phyloP scores from a whole-genome alignment of 139 green algal genomes.

The Tetradesmus lagerheimii region DNA sequence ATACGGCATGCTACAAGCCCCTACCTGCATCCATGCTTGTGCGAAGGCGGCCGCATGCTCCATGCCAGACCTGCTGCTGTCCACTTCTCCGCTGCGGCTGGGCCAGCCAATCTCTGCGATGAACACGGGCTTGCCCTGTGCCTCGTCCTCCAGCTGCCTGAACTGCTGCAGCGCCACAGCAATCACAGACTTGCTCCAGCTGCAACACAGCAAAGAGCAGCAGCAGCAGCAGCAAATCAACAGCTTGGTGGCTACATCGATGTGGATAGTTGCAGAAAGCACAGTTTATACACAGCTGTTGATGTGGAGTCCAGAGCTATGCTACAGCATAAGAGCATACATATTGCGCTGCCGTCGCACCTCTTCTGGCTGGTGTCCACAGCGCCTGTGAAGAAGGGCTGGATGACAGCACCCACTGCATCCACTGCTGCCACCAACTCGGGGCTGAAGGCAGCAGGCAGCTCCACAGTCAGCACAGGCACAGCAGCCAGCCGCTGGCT shows the following conservation, averaged over 20 bases:
- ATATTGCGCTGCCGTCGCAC: not conserved
- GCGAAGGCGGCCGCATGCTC: conserved; percentile 23
- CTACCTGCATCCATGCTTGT: conserved; percentile 27
- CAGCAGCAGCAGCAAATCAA: not conserved
- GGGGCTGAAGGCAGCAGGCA: conserved; percentile 3
- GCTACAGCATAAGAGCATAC: not conserved
- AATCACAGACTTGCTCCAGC: conserved; percentile 10
- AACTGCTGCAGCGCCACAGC: conserved; percentile 3
- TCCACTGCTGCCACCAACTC: conserved; percentile 26
- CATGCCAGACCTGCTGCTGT: not conserved
- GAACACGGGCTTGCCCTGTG: conserved; percentile 7
- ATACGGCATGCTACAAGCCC: not conserved
- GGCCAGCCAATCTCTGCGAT: conserved; percentile 31
- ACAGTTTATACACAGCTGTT: too few species aligned
- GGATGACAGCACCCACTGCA: not conserved
- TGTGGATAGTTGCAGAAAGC: too few species aligned
- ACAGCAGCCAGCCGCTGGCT: not conserved
- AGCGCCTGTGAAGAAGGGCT: conserved; percentile 11
- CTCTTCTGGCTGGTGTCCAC: conserved; percentile 15
- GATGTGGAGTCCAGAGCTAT: too few species aligned
- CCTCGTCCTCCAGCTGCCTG: not conserved
- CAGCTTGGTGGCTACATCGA: too few species aligned
- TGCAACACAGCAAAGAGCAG: not conserved
- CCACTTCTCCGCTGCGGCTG: not conserved
- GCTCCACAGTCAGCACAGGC: conserved; percentile 24